phyloP scores from a whole-genome alignment of 768 basidiomycete species.

The Suillus alpinus region DNA sequence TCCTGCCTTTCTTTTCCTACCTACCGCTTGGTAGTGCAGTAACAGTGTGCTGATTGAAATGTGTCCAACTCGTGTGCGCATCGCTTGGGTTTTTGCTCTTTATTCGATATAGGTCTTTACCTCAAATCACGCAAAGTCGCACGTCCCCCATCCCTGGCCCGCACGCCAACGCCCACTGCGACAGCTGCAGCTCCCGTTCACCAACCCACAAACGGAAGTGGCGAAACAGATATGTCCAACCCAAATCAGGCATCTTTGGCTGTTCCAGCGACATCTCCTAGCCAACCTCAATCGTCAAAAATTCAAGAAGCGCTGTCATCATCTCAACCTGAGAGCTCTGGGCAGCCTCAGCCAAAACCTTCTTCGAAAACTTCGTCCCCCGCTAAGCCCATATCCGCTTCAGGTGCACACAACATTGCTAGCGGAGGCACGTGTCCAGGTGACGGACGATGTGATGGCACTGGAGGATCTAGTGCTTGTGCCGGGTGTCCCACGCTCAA shows the following conservation, averaged over 20 bases:
- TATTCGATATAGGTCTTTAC: constrained; percentile 65
- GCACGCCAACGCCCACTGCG: constrained; percentile 33
- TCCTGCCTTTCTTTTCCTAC: constrained; percentile 29
- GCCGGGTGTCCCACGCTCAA: constrained; percentile 97
- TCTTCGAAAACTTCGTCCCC: constrained; percentile 23
- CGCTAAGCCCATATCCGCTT: constrained; percentile 24
- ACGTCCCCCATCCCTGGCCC: constrained; percentile 61
- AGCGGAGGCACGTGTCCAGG: constrained; percentile 87
- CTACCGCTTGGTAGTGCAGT: constrained; percentile 33
- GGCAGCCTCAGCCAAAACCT: constrained; percentile 25
- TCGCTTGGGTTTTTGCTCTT: constrained; percentile 31
- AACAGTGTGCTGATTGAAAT: constrained; percentile 38
- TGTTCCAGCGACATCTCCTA: constrained; percentile 19
- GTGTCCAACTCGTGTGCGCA: constrained; percentile 37
- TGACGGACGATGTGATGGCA: constrained; percentile 96
- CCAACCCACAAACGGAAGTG: constrained; percentile 33
- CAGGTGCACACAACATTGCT: constrained; percentile 31
- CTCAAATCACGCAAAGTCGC: constrained; percentile 79
- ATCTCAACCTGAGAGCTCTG: constrained; percentile 23
- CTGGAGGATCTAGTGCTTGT: constrained; percentile 90
- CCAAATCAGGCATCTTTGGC: constrained; percentile 33
- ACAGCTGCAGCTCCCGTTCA: constrained; percentile 29
- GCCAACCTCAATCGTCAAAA: constrained; percentile 30
- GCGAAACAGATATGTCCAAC: constrained; percentile 35
- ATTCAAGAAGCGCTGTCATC: constrained; percentile 27